Evolutionary conservation across 768 basidiomycete species (phyloP), one percentile per base, ranked within the genome.

Genomic region (Calocera viscosa): DNA sequence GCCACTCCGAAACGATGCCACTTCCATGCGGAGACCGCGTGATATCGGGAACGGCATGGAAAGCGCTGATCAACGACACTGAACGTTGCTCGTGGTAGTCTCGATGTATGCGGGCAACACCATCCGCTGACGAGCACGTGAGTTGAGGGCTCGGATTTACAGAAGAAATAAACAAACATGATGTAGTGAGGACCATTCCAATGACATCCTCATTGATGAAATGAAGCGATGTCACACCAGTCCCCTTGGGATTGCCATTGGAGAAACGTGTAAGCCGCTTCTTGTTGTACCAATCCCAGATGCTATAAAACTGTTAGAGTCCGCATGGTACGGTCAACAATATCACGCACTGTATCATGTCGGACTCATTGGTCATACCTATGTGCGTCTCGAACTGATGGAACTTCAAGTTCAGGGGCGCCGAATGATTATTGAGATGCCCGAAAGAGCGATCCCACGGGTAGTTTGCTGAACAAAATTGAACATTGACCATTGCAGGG

Each of bases 141-240:
- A 65, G 24, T 33, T n/a, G 19, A 64, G 32, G 34, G n/a, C n/a
- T 1, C 26, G 64, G 12, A 22, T 10, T 22, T n/a, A n/a, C 22
- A 11, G n/a, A 10, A 32, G 49, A 11, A 28, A 65, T 40, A 1
- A 32, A 77, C 86, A 68, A 71, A 93, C 92, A 85, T 69, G 95
- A 89, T 2, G 87, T 93, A 30, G 89, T 88, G 65, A 98, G 76
- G 65, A 98, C 85, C 49, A 97, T 86, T 0, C 92, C 93, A 10
- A 91, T 89, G 16, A 93, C 89, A 67, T 96, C 93, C 76, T 99
- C 91, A 74, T 99, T 97, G 75, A 98, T 91, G 73, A 97, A 87
- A 66, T 92, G 86, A 24, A 97, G 77, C 1, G 90, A 87, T 0
- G 96, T 94, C 67, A 97, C 90, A 66, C 84, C 87, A 2, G 88